These are phyloP conservation scores for Trichoderma asperellum DNA, from an alignment of 2,329 filamentous ascomycete species.

Conservation along the genomic window DNA sequence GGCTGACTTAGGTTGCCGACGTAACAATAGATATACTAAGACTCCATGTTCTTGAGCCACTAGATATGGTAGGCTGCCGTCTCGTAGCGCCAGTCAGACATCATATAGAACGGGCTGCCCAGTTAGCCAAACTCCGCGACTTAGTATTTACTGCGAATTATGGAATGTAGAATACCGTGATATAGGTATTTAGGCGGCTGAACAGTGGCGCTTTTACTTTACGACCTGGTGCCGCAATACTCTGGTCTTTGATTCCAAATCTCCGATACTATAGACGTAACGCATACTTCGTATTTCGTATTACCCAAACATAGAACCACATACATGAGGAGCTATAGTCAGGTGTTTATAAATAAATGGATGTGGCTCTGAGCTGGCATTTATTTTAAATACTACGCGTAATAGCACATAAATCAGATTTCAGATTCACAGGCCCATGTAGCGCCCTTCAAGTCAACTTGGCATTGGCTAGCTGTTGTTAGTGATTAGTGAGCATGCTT, in stretches of 20 bases:
- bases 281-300: neutral
- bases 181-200: neutral
- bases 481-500: neutral
- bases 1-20: neutral
- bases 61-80: neutral
- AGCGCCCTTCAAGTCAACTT: neutral
- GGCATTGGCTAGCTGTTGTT: neutral
- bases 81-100: neutral
- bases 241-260: neutral
- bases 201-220: neutral
- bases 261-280: neutral
- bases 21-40: neutral
- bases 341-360: neutral
- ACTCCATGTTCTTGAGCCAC: neutral
- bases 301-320: neutral
- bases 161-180: neutral
- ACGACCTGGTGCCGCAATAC: neutral
- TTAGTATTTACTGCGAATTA: neutral
- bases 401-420: neutral
- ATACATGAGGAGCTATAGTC: neutral
- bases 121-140: neutral
- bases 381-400: neutral
- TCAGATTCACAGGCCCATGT: neutral
- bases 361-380: neutral
- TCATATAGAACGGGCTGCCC: neutral